phyloP scores from a whole-genome alignment of 1,139 yeast genomes.

The Saccharomycopsis hybrid region DNA sequence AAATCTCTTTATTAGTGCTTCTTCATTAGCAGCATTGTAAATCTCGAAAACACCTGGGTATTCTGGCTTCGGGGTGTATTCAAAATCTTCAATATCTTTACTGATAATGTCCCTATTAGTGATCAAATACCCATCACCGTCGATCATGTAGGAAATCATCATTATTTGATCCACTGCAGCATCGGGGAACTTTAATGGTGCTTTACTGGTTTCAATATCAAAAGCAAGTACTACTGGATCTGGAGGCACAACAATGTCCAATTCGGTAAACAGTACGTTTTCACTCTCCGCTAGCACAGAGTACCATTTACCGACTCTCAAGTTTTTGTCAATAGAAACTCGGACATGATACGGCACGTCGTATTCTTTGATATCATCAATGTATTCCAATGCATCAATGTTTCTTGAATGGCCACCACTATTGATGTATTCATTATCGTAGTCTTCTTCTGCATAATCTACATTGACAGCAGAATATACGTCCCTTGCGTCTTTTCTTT shows the following conservation, averaged over 20 bases:
- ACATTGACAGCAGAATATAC: conserved; percentile 54
- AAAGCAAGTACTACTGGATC: conserved; percentile 96
- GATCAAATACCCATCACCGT: conserved; percentile 90
- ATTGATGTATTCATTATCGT: background rate
- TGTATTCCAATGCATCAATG: conserved; percentile 54
- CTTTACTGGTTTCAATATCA: conserved; percentile 96
- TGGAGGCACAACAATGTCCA: conserved; percentile 85
- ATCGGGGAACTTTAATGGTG: conserved; percentile 94
- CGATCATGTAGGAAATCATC: conserved; percentile 99
- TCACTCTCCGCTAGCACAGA: conserved; percentile 62
- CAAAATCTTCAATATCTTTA: conserved; percentile 93
- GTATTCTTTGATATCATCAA: conserved; percentile 82
- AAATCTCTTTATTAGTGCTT: conserved; percentile 63
- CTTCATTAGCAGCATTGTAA: conserved; percentile 85
- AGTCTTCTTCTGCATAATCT: conserved; percentile 29
- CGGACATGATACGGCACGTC: conserved; percentile 97
- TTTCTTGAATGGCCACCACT: conserved; percentile 26
- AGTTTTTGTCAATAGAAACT: conserved; percentile 79
- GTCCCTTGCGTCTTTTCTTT: conserved; percentile 60
- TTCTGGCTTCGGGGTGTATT: conserved; percentile 96
- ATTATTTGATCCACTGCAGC: conserved; percentile 87
- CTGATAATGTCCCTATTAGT: conserved; percentile 93
- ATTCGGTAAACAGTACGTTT: conserved; percentile 40
- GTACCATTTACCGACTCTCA: conserved; percentile 97
- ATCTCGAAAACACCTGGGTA: conserved; percentile 86